Conservation (phyloP, 768 basidiomycete genomes). For the Pholiota molesta region DNA sequence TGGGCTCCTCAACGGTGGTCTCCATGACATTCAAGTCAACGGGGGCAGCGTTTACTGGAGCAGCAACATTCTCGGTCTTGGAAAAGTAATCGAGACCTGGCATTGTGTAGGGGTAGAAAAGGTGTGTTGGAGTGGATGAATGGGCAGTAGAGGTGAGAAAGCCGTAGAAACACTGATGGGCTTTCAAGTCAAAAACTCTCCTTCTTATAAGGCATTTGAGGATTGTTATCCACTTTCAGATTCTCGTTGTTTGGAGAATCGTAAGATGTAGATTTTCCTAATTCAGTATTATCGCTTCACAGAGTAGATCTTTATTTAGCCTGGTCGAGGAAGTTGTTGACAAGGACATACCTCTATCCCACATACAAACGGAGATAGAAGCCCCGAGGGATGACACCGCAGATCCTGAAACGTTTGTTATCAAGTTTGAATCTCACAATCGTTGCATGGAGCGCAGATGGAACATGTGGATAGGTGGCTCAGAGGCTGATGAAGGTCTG, state of each 20-base stretch:
- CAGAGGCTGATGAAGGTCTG: background rate
- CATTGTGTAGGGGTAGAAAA: conserved; percentile 12
- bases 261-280: conserved; percentile 1
- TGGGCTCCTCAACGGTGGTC: background rate
- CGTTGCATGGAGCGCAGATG: too few relatives aligned
- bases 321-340: background rate
- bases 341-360: conserved; percentile 12
- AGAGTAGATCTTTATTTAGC: conserved; percentile 7
- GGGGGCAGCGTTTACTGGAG: too few relatives aligned
- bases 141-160: background rate
- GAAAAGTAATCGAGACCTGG: conserved; percentile 29
- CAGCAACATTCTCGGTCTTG: conserved; percentile 16
- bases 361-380: conserved; percentile 13
- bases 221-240: background rate
- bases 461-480: too few relatives aligned
- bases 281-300: background rate
- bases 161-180: background rate
- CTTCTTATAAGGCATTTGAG: conserved; percentile 9
- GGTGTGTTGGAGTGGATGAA: background rate
- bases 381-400: background rate
- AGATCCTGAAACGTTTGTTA: background rate
- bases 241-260: background rate
- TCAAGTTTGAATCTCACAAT: background rate
- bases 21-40: too few relatives aligned
- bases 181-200: background rate